Base-by-base conservation (phyloP, 2,329 filamentous ascomycete genomes). In the Bipolaris victoriae region DNA sequence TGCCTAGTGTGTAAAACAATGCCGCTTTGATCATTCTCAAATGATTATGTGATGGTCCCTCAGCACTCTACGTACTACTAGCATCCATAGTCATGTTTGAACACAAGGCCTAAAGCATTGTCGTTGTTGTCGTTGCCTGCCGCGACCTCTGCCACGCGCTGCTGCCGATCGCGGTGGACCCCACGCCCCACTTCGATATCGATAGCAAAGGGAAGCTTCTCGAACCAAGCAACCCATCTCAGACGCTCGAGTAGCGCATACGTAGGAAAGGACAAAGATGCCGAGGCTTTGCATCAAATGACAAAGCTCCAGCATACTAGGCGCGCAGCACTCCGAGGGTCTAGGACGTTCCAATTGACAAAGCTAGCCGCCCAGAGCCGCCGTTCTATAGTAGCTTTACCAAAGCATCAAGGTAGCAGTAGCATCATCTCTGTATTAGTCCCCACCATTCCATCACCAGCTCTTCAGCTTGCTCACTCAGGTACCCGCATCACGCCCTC, bases 131-230 rank as follows among this genome's bases (percentile, higher is more conserved):
- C 16, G 9, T 31, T 29, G 26, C n/a, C 40, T 15, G 7, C 7
- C 9, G 18, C 18, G 7, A 15, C 44, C 24, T 31, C 46, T 39
- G 9, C 35, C 22, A 39, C 22, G 22, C n/a, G 22, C 46, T 16
- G 20, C 20, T n/a, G 33, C 46, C n/a, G 35, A 26, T 49, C 33
- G 18, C 31, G 22, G 9, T 15, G 40, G 15, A 43, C 40, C 40
- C 40, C 40, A 22, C 46, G 6, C 18, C 46, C 33, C 35, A 39
- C 35, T 9, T 26, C 15, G n/a, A 39, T 49, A 39, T 49, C 46
- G 46, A 49, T 49, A 49, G 26, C 16, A 18, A 22, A 35, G 35
- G 15, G 46, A 49, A 49, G 46, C 46, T 39, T 49, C 46, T 49
- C 46, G 46, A 49, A 49, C n/a, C 37, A 9, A 9, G n/a, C 5